Percentiles rank a stretch among this genome's conserved stretches.
Evolutionary conservation across 73 alveolate species (phyloP).

Genomic region (Paramecium caudatum): DNA sequence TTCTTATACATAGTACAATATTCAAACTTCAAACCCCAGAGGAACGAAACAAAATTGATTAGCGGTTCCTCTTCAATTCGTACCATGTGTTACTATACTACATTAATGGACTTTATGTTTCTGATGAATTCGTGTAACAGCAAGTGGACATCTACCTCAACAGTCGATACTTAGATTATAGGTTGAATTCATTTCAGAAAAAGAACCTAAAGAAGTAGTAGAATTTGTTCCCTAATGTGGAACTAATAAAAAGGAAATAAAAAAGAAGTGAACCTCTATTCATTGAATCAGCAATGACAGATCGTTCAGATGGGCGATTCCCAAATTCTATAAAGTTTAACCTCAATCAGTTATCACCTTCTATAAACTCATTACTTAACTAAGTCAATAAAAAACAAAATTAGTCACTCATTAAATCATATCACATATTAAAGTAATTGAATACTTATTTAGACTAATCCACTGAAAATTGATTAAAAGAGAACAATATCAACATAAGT

Average conservation of each 20-base stretch:
- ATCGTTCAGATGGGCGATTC: background rate
- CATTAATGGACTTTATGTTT: slow-evolving; percentile 49
- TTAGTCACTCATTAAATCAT: background rate
- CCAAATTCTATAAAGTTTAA: slow-evolving; percentile 39
- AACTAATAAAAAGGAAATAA: background rate
- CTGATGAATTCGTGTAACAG: slow-evolving; percentile 50
- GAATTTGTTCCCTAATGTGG: slow-evolving; percentile 39
- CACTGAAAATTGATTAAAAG: background rate
- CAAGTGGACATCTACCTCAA: slow-evolving; percentile 16
- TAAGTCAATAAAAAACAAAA: background rate
- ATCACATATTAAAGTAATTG: slow-evolving; percentile 57
- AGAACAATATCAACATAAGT: background rate
- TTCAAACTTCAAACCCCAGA: slow-evolving; percentile 21
- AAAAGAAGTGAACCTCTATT: slow-evolving; percentile 13
- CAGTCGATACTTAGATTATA: slow-evolving; percentile 19
- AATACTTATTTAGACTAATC: too few species aligned
- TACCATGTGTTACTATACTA: slow-evolving; percentile 41
- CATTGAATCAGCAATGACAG: background rate
- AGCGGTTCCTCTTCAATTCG: slow-evolving; percentile 20
- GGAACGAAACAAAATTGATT: slow-evolving; percentile 40
- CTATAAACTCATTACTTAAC: background rate
- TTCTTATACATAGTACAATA: slow-evolving; percentile 31
- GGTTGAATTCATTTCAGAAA: slow-evolving; percentile 49
- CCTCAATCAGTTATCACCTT: slow-evolving; percentile 27
- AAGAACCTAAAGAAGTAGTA: slow-evolving; percentile 47